Percentiles rank a stretch among this genome's conserved stretches.
Conservation (phyloP, 2,329 filamentous ascomycete species). For the Colletotrichum sp. region DNA sequence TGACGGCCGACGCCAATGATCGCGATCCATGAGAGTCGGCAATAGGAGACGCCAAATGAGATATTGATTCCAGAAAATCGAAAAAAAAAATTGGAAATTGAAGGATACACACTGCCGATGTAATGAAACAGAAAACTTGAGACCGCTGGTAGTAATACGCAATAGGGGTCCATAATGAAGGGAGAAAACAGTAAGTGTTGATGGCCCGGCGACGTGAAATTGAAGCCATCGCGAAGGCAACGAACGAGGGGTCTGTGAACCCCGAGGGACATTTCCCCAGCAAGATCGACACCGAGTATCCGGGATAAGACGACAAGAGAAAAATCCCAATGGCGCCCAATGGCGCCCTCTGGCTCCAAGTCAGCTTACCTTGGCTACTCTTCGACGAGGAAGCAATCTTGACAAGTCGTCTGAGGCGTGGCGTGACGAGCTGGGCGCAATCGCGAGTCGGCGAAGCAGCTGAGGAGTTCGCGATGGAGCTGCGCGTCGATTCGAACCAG, state of each 20-base stretch:
- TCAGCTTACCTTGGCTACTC: not conserved
- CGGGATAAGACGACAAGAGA: not conserved
- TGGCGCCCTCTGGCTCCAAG: not conserved
- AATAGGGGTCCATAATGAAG: too few species aligned
- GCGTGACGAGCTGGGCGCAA: not conserved
- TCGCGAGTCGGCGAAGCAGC: not conserved
- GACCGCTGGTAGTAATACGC: too few species aligned
- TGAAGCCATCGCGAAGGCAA: not conserved
- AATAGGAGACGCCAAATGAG: not conserved
- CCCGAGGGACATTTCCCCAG: not conserved
- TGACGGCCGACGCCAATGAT: not conserved
- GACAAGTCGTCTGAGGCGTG: not conserved
- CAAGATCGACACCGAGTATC: too few species aligned
- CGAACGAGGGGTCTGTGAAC: not conserved
- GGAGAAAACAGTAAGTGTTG: too few species aligned
- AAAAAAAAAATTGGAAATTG: not conserved
- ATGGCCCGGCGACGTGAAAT: too few species aligned
- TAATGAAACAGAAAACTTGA: too few species aligned
- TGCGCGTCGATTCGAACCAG: not conserved
- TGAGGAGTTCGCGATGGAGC: not conserved
- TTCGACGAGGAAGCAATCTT: not conserved
- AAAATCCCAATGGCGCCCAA: not conserved
- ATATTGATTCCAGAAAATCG: too few species aligned
- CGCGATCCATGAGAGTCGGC: not conserved
- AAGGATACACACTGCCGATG: too few species aligned